Evolutionary conservation across 2,329 filamentous ascomycete species (phyloP).

Genomic region (Aspergillus sp.): DNA sequence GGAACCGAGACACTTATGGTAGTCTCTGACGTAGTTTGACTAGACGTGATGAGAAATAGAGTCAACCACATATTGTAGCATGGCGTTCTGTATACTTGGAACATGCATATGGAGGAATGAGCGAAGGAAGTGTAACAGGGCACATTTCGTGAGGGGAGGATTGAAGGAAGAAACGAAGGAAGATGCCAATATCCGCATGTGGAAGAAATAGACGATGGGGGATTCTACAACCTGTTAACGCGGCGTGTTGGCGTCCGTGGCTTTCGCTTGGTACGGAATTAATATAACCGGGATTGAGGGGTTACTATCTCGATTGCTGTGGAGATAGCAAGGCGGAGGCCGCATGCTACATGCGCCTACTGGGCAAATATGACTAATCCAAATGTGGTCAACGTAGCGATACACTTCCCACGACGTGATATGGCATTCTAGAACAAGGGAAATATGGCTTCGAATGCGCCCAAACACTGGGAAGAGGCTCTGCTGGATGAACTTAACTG

Average conservation of each 20-base stretch:
- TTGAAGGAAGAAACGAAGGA: not conserved
- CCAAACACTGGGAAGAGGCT: no score
- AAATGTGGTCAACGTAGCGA: not conserved
- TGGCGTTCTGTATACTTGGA: not conserved
- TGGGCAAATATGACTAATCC: not conserved
- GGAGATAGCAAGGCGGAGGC: no score
- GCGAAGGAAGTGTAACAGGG: not conserved
- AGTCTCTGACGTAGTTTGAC: no score
- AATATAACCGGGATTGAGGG: no score
- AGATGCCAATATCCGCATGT: not conserved
- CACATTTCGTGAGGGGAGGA: not conserved
- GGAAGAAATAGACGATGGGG: not conserved
- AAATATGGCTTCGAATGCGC: no score
- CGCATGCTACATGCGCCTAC: no score
- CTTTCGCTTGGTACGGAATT: not conserved
- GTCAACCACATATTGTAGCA: not conserved
- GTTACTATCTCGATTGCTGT: no score
- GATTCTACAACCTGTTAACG: not conserved
- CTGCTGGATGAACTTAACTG: no score
- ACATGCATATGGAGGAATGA: not conserved
- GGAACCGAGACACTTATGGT: no score
- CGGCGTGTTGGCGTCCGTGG: not conserved
- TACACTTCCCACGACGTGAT: no score
- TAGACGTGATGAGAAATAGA: not conserved
- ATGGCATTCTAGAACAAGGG: no score